These are phyloP conservation scores for Rhodosporidiobolus odoratus DNA, from an alignment of 768 basidiomycete genomes.

Conservation along the genomic window DNA sequence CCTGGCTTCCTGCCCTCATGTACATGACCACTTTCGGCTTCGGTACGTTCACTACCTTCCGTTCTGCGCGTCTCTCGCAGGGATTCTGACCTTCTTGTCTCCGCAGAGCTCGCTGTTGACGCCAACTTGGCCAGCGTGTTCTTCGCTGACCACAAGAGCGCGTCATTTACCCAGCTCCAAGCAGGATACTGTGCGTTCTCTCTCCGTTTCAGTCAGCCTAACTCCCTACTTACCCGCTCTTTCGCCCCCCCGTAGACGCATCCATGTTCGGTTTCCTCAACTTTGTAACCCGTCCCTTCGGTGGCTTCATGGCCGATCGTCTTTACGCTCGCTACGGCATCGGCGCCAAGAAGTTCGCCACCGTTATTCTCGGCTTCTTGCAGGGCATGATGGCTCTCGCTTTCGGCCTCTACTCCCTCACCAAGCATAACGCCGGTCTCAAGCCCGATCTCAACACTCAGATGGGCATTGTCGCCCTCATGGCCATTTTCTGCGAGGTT, in stretches of 20 bases:
- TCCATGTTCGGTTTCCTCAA: constrained; percentile 54
- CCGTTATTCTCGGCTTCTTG: constrained; percentile 50
- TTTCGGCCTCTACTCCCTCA: constrained; percentile 48
- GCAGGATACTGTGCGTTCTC: constrained; percentile 53
- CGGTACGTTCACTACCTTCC: background rate
- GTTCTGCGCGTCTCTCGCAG: background rate
- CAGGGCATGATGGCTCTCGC: constrained; percentile 53
- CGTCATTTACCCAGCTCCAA: constrained; percentile 52
- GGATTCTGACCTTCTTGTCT: background rate
- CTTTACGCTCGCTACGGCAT: constrained; percentile 47
- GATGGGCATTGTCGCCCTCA: constrained; percentile 38
- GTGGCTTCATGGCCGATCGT: constrained; percentile 54
- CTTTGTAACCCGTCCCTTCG: constrained; percentile 53
- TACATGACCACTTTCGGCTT: constrained; percentile 59
- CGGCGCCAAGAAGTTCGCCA: constrained; percentile 54
- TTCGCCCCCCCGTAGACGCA: constrained; percentile 31
- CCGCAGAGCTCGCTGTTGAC: constrained; percentile 55
- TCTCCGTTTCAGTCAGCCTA: background rate
- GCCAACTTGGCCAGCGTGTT: constrained; percentile 54
- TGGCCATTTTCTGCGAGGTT: constrained; percentile 50
- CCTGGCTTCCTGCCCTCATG: constrained; percentile 57
- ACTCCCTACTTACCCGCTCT: constrained; percentile 13
- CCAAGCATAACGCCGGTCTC: background rate
- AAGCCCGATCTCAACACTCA: constrained; percentile 20
- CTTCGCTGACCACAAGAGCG: constrained; percentile 48